These are phyloP conservation scores for Cerioporus squamosus DNA, from an alignment of 1,284 basidiomycete species.

Conservation along the genomic window DNA sequence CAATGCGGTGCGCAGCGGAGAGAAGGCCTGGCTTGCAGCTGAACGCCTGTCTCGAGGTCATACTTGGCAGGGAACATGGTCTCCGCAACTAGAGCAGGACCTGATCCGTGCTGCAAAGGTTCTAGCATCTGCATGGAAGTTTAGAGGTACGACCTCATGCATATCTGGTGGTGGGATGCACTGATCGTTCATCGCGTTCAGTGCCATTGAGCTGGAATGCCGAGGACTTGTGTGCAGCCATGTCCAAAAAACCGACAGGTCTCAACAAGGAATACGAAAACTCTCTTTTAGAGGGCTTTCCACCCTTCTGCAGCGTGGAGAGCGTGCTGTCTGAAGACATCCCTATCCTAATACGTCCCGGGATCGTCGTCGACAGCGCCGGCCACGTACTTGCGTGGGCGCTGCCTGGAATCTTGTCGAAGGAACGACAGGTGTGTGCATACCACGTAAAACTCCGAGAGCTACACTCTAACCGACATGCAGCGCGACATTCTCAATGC, in stretches of 20 bases:
- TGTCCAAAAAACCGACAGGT: background rate
- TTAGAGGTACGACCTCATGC: too few relatives aligned
- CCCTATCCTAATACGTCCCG: background rate
- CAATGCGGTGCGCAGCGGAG: too few relatives aligned
- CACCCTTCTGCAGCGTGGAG: background rate
- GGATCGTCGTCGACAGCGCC: background rate
- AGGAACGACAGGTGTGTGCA: background rate
- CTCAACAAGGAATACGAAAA: background rate
- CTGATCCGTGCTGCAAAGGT: too few relatives aligned
- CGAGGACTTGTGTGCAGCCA: background rate
- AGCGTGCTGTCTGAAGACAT: background rate
- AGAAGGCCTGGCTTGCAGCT: too few relatives aligned
- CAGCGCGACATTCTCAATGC: background rate
- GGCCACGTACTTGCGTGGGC: background rate
- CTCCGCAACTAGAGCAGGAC: too few relatives aligned
- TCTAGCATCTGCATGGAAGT: too few relatives aligned
- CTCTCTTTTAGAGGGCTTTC: background rate
- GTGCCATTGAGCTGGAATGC: background rate
- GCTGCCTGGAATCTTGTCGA: background rate
- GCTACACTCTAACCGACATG: background rate
- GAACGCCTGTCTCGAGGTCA: too few relatives aligned
- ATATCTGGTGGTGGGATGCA: too few relatives aligned
- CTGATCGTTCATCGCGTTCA: too few relatives aligned
- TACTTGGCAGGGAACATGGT: too few relatives aligned
- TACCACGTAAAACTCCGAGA: too few relatives aligned